Base-by-base conservation (phyloP, 441 rosid genomes). In the Pelargonium fulgidum region DNA sequence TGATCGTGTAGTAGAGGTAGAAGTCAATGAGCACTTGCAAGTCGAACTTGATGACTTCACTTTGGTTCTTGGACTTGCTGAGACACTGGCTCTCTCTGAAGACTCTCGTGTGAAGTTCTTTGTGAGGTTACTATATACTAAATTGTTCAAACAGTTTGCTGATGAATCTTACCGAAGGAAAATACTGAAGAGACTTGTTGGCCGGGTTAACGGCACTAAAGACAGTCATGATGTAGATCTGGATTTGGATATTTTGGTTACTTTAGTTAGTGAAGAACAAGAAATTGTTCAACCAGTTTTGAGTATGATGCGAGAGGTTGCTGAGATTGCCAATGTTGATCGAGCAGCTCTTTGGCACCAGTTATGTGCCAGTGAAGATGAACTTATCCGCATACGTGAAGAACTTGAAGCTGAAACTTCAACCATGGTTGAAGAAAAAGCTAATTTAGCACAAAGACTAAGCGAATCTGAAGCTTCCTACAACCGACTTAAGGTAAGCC, bases 291-390 rank as follows among this genome's bases (percentile, higher is more conserved):
- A 81, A 73, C 89, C 90, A 67, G 89, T 91, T 69, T 79, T 92
- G 64, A 82, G 88, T 79, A 89, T 95, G 98, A 79, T 91, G 86
- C 84, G 87, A 76, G 91, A 89, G 80, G 90, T 86, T 69, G 94
- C 91, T 68, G 98, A 90, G 74, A 92, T 79, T 77, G 98, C 98
- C 73, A 92, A 87, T 85, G 88, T 87, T 65, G 93, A 89, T 74
- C 86, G 96, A 77, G 92, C 96, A 59, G 91, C 93, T n/a, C 92
- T 95, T 71, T 88, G 96, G 99, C 97, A 92, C 77, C 98, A 86
- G 73, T 73, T 95, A 72, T 83, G 90, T 13, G 85, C 89, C 11
- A 87, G 77, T 72, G 89, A 87, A 85, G 99, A 95, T 71, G 96
- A 85, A 76, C 86, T 88, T 75, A 76, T 84, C 45, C 89, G 78